Evolutionary conservation across 441 rosid genomes (phyloP).

Genomic region (Isatis lusitanica): DNA sequence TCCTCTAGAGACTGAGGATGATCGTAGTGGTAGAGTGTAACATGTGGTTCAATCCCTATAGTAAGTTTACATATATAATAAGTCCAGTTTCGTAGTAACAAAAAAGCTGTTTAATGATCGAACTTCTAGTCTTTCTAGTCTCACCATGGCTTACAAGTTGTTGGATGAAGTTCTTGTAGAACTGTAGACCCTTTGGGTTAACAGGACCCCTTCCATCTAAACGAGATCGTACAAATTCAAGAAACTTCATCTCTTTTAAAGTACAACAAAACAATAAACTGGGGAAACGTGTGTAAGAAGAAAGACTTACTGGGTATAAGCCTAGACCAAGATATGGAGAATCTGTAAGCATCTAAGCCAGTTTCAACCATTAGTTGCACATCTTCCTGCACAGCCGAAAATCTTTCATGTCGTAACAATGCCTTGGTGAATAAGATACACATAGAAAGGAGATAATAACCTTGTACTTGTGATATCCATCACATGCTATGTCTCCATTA

Average conservation of each 20-base stretch:
- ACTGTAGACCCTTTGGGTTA: constrained; percentile 58
- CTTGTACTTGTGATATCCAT: constrained; percentile 71
- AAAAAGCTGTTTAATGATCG: no score
- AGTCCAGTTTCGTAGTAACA: background rate
- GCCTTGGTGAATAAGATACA: background rate
- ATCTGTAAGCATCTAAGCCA: constrained; percentile 63
- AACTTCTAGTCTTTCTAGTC: background rate
- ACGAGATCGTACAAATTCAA: background rate
- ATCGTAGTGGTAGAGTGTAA: constrained; percentile 52
- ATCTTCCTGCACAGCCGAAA: constrained; percentile 50
- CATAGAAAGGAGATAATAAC: constrained; percentile 7
- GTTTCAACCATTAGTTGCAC: constrained; percentile 58
- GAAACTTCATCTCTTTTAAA: background rate
- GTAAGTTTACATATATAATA: no score
- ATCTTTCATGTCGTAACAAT: background rate
- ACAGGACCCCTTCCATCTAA: constrained; percentile 68
- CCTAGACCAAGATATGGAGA: constrained; percentile 80
- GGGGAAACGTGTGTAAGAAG: background rate
- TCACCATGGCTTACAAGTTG: constrained; percentile 52
- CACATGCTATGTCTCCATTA: constrained; percentile 53
- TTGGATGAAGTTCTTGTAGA: constrained; percentile 63
- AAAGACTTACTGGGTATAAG: constrained; percentile 57
- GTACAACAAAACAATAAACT: background rate
- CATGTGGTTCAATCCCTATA: constrained; percentile 59
- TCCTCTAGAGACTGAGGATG: constrained; percentile 71